Base-by-base conservation (phyloP, 2,329 filamentous ascomycete species). In the Elsinoe fawcettii region DNA sequence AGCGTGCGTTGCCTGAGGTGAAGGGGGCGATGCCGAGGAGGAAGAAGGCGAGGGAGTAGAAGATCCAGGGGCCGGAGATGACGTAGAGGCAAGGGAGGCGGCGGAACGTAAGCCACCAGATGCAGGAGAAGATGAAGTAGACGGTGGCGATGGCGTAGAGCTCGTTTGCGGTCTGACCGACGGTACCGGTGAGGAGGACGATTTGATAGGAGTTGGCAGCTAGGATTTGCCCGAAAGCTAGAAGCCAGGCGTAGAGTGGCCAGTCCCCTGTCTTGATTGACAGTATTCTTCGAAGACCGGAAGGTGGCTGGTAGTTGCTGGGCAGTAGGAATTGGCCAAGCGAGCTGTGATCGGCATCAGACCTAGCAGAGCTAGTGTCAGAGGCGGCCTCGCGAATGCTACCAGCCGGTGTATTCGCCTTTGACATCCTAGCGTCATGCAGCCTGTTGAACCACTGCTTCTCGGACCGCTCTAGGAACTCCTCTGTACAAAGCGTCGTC, bases 141-240 rank as follows among this genome's bases (percentile, higher is more conserved):
- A 83, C 79, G 6, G 73, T 76, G 0, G 81, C 81, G 34, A 84
- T 79, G 51, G 76, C 74, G 67, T 86, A 86, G 0, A 86, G 72
- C 63, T 83, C 80, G 30, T 71, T 68, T 3, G 82, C 79, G 1
- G 77, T 77, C 66, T 85, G 76, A 57, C 80, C 82, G 18, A 82
- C 74, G 62, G 83, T 78, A 16, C 83, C 84, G 0, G 81, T 83
- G 18, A 87, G 74, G n/a, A 87, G 74, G 0, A 82, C 84, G 64
- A 86, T 81, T 65, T 86, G 84, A 68, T 85, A 85, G 0, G 81
- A 85, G 68, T 84, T 85, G 58, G 81, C 80, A 1, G 83, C 80
- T 51, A 85, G 79, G 60, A 85, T 80, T 63, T 85, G 82, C 20
- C 80, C 80, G 34, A 84, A 73, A 7, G 81, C 81, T 16, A 85